Evolutionary conservation across 2,329 filamentous ascomycete species (phyloP).

Genomic region (Colletotrichum liaoningense): DNA sequence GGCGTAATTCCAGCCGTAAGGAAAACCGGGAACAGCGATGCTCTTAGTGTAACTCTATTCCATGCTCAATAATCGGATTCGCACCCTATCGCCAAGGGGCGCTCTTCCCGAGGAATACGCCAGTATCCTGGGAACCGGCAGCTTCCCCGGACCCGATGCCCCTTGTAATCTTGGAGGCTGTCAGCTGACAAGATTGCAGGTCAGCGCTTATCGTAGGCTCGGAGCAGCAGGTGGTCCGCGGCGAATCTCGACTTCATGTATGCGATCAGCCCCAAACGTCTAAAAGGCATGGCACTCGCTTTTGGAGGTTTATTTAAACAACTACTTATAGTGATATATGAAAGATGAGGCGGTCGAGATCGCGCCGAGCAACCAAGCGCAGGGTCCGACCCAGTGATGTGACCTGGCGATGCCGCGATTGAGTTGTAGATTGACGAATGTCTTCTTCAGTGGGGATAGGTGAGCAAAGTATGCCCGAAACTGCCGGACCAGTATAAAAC

Average conservation of each 20-base stretch:
- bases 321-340: not conserved
- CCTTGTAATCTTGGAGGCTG: not conserved
- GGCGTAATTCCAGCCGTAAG: not conserved
- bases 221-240: not conserved
- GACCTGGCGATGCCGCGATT: not conserved
- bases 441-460: not conserved
- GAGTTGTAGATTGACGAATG: not conserved
- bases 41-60: not conserved
- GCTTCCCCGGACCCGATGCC: not conserved
- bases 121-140: not conserved
- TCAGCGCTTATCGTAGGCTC: not conserved
- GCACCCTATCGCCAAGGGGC: not conserved
- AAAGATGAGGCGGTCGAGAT: not conserved
- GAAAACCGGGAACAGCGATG: not conserved
- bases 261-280: not conserved
- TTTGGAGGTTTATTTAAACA: not conserved
- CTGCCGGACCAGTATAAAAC: not conserved
- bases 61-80: not conserved
- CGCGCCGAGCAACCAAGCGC: not conserved
- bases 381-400: not conserved
- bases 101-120: not conserved
- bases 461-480: not conserved
- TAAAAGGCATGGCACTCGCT: not conserved
- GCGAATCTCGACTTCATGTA: not conserved
- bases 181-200: not conserved